phyloP scores from a whole-genome alignment of 208 protist genomes.

The Trypanosoma scelopori region DNA sequence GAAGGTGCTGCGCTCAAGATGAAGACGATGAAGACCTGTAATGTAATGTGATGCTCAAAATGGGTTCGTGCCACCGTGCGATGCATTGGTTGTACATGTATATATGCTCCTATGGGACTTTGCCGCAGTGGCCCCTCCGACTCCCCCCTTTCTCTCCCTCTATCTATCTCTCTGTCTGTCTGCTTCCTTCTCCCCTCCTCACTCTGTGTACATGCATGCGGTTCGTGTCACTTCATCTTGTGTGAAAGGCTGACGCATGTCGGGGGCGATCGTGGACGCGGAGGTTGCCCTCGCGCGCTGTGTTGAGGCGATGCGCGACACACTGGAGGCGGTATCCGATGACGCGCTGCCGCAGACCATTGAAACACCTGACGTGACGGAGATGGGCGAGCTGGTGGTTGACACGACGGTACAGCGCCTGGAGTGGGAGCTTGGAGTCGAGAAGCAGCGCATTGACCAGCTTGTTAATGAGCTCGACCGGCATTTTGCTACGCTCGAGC shows the following conservation, averaged over 20 bases:
- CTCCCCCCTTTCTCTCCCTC: background rate
- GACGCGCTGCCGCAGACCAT: constrained; percentile 75
- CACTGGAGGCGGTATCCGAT: constrained; percentile 39
- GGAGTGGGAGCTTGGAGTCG: constrained; percentile 60
- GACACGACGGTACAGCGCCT: constrained; percentile 49
- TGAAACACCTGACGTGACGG: constrained; percentile 19
- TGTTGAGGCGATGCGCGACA: constrained; percentile 54
- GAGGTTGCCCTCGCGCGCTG: constrained; percentile 60
- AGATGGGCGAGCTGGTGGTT: constrained; percentile 8
- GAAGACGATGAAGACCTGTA: constrained; percentile 64
- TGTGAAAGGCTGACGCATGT: constrained; percentile 42
- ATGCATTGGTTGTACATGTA: constrained; percentile 6
- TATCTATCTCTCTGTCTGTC: background rate
- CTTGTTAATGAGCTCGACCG: constrained; percentile 31
- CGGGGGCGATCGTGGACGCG: constrained; percentile 55
- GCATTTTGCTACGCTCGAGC: constrained; percentile 43
- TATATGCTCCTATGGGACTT: background rate
- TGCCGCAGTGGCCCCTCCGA: background rate
- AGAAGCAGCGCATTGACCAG: constrained; percentile 47
- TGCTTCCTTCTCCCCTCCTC: background rate
- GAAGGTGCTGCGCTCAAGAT: constrained; percentile 40
- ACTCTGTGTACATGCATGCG: too few species aligned
- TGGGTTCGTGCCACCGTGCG: background rate
- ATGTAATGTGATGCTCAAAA: constrained; percentile 48
- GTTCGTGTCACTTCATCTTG: constrained; percentile 16